Conservation (phyloP, 495 filamentous ascomycete species). For the Hypoxylon lienhwacheense region DNA sequence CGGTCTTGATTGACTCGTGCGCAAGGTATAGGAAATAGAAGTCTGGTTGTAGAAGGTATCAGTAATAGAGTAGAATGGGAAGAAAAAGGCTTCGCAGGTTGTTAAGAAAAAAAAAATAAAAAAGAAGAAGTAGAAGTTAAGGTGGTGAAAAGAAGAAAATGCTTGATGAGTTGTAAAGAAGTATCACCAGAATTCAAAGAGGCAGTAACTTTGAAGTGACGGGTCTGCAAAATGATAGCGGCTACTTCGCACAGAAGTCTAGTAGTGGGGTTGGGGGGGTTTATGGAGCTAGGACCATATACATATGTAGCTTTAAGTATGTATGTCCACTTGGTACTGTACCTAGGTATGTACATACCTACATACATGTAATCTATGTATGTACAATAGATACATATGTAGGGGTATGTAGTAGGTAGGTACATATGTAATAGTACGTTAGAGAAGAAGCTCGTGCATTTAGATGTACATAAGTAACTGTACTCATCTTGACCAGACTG, state of each 20-base stretch:
- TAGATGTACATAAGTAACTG: too few relatives aligned
- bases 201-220: slow-evolving; percentile 17
- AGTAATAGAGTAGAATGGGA: slow-evolving; percentile 8
- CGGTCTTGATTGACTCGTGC: slow-evolving; percentile 1
- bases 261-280: slow-evolving; percentile 24
- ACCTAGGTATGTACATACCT: slow-evolving; percentile 5
- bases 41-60: background rate
- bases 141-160: slow-evolving; percentile 5
- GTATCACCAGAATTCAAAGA: slow-evolving; percentile 35
- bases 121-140: slow-evolving; percentile 1
- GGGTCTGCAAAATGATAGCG: slow-evolving; percentile 34
- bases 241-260: slow-evolving; percentile 11
- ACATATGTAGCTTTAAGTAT: background rate
- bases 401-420: background rate
- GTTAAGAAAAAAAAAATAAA: background rate
- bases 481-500: too few relatives aligned
- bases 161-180: slow-evolving; percentile 10
- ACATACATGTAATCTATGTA: background rate
- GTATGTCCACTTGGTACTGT: slow-evolving; percentile 2
- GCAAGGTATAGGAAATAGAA: background rate
- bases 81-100: background rate
- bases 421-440: background rate
- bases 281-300: slow-evolving; percentile 20
- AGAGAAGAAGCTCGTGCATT: too few relatives aligned
- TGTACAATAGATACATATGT: background rate